These are phyloP conservation scores for Candida parachauliodes DNA, from an alignment of 805 yeast genomes.

Conservation along the genomic window DNA sequence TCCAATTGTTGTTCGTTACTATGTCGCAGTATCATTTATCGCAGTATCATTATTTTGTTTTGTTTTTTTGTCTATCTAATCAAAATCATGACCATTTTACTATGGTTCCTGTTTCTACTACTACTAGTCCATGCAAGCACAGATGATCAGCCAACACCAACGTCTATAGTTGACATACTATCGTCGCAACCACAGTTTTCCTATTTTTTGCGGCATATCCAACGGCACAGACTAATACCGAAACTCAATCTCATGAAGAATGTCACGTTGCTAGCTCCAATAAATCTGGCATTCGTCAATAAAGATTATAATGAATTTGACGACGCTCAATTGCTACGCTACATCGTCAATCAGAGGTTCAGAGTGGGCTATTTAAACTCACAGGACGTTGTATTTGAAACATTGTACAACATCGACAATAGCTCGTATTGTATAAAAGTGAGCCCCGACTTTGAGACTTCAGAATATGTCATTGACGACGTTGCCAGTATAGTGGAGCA, in stretches of 20 bases:
- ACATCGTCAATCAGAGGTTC: conserved; percentile 31
- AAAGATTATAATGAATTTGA: conserved; percentile 6
- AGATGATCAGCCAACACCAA: conserved; percentile 22
- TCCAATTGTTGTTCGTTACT: conserved; percentile 7
- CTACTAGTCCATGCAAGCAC: background rate
- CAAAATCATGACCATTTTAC: conserved; percentile 7
- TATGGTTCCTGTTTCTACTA: background rate
- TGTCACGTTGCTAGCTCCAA: conserved; percentile 76
- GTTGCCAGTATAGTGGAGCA: conserved; percentile 50
- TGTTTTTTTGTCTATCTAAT: conserved; percentile 1
- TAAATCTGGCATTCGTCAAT: conserved; percentile 66
- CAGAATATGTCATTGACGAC: conserved; percentile 39
- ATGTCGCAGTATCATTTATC: no score
- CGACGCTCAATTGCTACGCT: conserved; percentile 20
- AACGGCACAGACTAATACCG: conserved; percentile 60
- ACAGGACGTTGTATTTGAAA: conserved; percentile 24
- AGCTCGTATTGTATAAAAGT: conserved; percentile 20
- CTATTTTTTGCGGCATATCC: conserved; percentile 56
- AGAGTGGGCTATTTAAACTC: conserved; percentile 27
- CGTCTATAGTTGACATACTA: conserved; percentile 62
- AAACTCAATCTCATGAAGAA: conserved; percentile 54
- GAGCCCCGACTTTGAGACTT: conserved; percentile 22
- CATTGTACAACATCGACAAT: conserved; percentile 20
- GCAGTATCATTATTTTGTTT: background rate
- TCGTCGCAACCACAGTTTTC: conserved; percentile 69